A percentile compares a stretch with the other conserved stretches of the same genome.
These are phyloP conservation scores for Colletotrichum gloeosporioides DNA, from an alignment of 2,329 filamentous ascomycete species.

Conservation along the genomic window DNA sequence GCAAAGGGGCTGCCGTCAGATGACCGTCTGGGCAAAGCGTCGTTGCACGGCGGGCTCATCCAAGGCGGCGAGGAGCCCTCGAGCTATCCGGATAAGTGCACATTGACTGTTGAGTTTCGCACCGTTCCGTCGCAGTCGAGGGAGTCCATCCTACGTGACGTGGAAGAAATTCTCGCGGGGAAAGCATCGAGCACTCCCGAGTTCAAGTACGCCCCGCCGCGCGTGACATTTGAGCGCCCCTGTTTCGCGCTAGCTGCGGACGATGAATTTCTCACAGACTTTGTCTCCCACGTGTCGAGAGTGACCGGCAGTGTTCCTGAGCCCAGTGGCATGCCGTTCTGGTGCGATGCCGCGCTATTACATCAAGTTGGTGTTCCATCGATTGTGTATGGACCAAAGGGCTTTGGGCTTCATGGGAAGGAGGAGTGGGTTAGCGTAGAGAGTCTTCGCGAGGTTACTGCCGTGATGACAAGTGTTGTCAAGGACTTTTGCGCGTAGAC, in stretches of 20 bases:
- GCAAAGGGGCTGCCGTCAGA: slow-evolving; percentile 39
- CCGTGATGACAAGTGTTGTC: slow-evolving; percentile 30
- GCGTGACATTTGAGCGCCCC: slow-evolving; percentile 46
- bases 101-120: slow-evolving; percentile 52
- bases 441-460: slow-evolving; percentile 41
- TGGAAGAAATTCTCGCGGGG: slow-evolving; percentile 39
- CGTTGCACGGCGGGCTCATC: slow-evolving; percentile 53
- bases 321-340: slow-evolving; percentile 41
- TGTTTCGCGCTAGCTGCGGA: slow-evolving; percentile 41
- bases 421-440: slow-evolving; percentile 54
- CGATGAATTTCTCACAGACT: slow-evolving; percentile 20
- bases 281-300: background rate
- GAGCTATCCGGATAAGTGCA: slow-evolving; percentile 56
- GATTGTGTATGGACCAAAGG: slow-evolving; percentile 52
- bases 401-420: slow-evolving; percentile 54
- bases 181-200: slow-evolving; percentile 34
- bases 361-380: slow-evolving; percentile 47
- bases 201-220: slow-evolving; percentile 44
- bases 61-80: slow-evolving; percentile 56
- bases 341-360: slow-evolving; percentile 58
- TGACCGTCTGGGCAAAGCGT: slow-evolving; percentile 38
- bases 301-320: slow-evolving; percentile 30
- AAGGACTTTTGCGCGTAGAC: slow-evolving; percentile 31
- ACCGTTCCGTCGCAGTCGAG: slow-evolving; percentile 50
- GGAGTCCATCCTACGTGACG: slow-evolving; percentile 39